A percentile compares a stretch with the other conserved stretches of the same genome.
These are phyloP conservation scores for Ocimum tenuiflorum DNA, from an alignment of 257 asterid species.

Conservation along the genomic window DNA sequence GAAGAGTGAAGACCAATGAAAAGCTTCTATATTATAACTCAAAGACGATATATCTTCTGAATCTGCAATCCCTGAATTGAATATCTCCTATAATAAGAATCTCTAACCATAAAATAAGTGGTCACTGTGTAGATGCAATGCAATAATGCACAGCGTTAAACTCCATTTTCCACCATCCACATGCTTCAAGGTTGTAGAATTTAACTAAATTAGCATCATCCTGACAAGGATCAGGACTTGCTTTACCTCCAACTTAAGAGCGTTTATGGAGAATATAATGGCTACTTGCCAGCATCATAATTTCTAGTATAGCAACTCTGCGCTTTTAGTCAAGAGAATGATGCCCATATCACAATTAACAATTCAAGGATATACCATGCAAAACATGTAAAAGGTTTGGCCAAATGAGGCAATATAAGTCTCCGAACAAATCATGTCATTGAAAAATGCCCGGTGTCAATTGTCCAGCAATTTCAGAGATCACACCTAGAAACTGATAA, in stretches of 20 bases:
- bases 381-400: background rate
- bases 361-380: slow-evolving; percentile 4
- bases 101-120: background rate
- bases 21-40: slow-evolving; percentile 13
- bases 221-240: slow-evolving; percentile 1
- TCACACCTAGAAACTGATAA: background rate
- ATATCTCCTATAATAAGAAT: background rate
- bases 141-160: background rate
- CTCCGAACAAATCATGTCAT: background rate
- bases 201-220: background rate
- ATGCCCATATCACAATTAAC: background rate
- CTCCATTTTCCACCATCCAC: background rate
- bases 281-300: background rate
- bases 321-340: background rate
- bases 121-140: background rate
- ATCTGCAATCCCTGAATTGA: background rate
- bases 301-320: background rate
- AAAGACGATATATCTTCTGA: slow-evolving; percentile 1
- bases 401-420: background rate
- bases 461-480: background rate
- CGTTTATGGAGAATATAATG: background rate
- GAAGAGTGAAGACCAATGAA: slow-evolving; percentile 1
- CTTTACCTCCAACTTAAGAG: background rate
- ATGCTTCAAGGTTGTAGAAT: background rate
- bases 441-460: background rate